Conservation (phyloP, 2,329 filamentous ascomycete species). For the Arthrobotrys entomopaga region DNA sequence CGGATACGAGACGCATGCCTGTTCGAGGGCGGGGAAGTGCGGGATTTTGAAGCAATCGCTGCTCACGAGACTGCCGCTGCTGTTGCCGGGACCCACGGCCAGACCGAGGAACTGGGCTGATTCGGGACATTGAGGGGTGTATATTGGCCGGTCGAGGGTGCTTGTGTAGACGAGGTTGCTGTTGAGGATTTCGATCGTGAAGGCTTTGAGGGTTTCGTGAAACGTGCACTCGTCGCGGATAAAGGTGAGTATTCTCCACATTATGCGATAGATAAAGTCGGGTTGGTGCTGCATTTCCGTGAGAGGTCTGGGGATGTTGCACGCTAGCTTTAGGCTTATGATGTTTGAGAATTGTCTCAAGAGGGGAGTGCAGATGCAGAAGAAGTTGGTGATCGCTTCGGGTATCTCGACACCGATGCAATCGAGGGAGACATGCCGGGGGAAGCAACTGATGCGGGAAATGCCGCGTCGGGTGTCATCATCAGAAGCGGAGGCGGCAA, state of each 20-base stretch:
- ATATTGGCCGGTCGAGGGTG: background rate
- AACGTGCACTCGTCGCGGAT: background rate
- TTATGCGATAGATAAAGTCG: background rate
- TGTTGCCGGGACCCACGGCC: background rate
- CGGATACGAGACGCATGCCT: background rate
- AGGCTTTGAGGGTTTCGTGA: background rate
- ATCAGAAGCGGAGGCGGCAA: background rate
- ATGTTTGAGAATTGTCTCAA: background rate
- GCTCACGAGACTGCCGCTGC: background rate
- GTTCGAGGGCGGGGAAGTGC: background rate
- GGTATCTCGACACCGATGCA: background rate
- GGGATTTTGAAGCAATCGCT: constrained; percentile 1
- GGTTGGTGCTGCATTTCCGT: background rate
- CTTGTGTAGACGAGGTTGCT: constrained; percentile 2
- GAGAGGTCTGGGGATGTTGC: background rate
- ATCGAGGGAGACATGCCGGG: background rate
- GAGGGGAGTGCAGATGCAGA: background rate
- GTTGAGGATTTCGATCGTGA: background rate
- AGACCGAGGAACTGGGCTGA: background rate
- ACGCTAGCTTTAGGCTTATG: background rate
- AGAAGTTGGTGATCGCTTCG: background rate
- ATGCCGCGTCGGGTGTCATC: constrained; percentile 3
- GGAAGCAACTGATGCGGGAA: background rate
- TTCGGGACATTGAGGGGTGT: background rate
- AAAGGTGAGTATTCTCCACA: background rate